Evolutionary conservation across 305 asterid genomes (phyloP).

Genomic region (Plantago lanceolata): DNA sequence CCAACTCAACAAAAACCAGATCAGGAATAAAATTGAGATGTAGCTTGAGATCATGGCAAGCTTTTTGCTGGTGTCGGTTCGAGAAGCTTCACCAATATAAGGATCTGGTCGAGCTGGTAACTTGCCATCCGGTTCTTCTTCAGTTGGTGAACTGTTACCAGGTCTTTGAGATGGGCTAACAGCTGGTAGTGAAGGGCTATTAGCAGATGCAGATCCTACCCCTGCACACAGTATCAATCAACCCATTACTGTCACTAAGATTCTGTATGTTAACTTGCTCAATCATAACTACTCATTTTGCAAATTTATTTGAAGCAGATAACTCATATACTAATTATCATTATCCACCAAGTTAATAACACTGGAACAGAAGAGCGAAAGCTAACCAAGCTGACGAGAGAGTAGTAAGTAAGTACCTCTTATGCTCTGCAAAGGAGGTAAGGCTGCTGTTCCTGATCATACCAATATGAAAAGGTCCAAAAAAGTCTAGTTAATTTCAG

Average conservation of each 20-base stretch:
- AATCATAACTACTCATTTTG: not conserved
- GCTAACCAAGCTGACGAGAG: constrained; percentile 4
- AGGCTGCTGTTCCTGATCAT: constrained; percentile 44
- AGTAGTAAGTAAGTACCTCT: constrained; percentile 33
- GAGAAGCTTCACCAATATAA: not conserved
- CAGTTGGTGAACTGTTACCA: constrained; percentile 18
- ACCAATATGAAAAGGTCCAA: not conserved
- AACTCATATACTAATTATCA: not conserved
- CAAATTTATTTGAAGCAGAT: not conserved
- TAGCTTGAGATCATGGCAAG: not conserved
- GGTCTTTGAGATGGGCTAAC: constrained; percentile 26
- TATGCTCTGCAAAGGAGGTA: constrained; percentile 68
- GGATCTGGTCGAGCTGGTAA: constrained; percentile 24
- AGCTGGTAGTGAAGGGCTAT: constrained; percentile 31
- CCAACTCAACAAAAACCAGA: not conserved
- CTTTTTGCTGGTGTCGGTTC: not conserved
- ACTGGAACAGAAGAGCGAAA: not conserved
- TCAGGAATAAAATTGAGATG: not conserved
- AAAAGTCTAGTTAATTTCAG: not conserved
- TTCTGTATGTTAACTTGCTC: not conserved
- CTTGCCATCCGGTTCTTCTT: constrained; percentile 23
- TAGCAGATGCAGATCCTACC: not conserved
- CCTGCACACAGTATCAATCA: not conserved
- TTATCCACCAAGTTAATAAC: not conserved
- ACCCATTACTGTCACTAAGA: not conserved